A percentile compares a stretch with the other conserved stretches of the same genome.
These are phyloP conservation scores for Paramyrothecium roridum DNA, from an alignment of 2,329 filamentous ascomycete genomes.

Conservation along the genomic window DNA sequence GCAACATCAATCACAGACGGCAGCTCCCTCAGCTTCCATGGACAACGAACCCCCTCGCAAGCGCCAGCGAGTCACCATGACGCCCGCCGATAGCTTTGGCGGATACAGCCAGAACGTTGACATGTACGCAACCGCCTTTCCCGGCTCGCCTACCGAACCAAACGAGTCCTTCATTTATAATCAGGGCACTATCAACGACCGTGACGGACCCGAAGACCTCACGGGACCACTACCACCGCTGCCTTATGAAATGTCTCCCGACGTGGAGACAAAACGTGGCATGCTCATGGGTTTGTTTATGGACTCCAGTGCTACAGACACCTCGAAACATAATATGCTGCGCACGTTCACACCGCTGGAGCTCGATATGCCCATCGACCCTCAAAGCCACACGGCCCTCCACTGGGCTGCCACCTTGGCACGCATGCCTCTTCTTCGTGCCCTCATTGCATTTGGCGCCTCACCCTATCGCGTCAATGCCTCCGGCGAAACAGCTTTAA, in stretches of 20 bases:
- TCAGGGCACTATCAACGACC: constrained; percentile 42
- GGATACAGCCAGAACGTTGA: constrained; percentile 49
- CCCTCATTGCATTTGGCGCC: constrained; percentile 79
- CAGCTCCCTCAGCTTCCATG: constrained; percentile 34
- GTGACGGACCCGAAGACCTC: constrained; percentile 43
- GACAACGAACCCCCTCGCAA: constrained; percentile 80
- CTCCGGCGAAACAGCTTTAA: constrained; percentile 86
- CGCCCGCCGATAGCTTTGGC: constrained; percentile 55
- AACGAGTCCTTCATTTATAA: constrained; percentile 76
- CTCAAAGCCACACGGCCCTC: constrained; percentile 82
- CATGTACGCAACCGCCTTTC: constrained; percentile 44
- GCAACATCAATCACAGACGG: constrained; percentile 26
- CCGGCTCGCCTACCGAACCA: constrained; percentile 74
- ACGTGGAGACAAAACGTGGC: constrained; percentile 76
- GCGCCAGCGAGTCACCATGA: constrained; percentile 59
- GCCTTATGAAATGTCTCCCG: constrained; percentile 55
- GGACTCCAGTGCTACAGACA: constrained; percentile 68
- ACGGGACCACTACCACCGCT: constrained; percentile 63
- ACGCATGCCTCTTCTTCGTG: constrained; percentile 75
- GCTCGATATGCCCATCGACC: constrained; percentile 88
- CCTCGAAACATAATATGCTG: constrained; percentile 72
- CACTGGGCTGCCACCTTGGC: constrained; percentile 96
- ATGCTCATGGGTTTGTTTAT: constrained; percentile 81
- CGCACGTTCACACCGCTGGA: constrained; percentile 73
- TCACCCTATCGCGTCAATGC: constrained; percentile 86